These are phyloP conservation scores for Decorospora gaudefroyi DNA, from an alignment of 2,329 filamentous ascomycete species.

Conservation along the genomic window DNA sequence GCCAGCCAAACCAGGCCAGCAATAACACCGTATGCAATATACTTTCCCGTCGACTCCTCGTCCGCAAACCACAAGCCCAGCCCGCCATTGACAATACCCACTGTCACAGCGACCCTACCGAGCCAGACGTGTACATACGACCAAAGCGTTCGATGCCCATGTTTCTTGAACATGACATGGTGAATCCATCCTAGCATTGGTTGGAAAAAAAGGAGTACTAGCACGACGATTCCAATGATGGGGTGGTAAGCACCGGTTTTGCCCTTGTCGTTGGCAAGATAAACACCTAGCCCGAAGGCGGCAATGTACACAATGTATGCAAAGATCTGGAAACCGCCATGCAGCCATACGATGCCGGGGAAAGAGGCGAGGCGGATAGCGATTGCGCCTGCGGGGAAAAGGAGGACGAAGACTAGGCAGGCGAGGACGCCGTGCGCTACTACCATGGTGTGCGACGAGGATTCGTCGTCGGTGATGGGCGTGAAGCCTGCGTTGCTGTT, in stretches of 20 bases:
- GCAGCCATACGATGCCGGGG: constrained; percentile 51
- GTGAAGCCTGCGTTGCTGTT: constrained; percentile 26
- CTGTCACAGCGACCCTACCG: constrained; percentile 55
- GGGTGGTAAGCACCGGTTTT: constrained; percentile 52
- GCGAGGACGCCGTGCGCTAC: constrained; percentile 53
- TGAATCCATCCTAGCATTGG: constrained; percentile 58
- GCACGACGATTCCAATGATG: constrained; percentile 59
- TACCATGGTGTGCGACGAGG: constrained; percentile 45
- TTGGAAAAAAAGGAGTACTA: constrained; percentile 59
- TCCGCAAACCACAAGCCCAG: constrained; percentile 57
- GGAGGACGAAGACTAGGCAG: constrained; percentile 51
- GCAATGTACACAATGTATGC: constrained; percentile 55
- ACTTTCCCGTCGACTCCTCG: constrained; percentile 34
- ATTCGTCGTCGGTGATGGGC: constrained; percentile 9
- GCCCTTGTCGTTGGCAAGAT: constrained; percentile 50
- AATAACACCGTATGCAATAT: constrained; percentile 58
- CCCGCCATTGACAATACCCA: constrained; percentile 63
- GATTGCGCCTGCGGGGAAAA: constrained; percentile 54
- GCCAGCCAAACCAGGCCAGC: constrained; percentile 53
- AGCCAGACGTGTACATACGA: constrained; percentile 61
- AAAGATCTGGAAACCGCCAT: constrained; percentile 55
- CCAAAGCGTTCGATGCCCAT: constrained; percentile 52
- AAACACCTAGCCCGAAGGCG: constrained; percentile 58
- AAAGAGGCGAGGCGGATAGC: constrained; percentile 51
- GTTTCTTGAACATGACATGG: constrained; percentile 57